phyloP scores from a whole-genome alignment of 768 basidiomycete genomes.

The Hortiboletus campestris region DNA sequence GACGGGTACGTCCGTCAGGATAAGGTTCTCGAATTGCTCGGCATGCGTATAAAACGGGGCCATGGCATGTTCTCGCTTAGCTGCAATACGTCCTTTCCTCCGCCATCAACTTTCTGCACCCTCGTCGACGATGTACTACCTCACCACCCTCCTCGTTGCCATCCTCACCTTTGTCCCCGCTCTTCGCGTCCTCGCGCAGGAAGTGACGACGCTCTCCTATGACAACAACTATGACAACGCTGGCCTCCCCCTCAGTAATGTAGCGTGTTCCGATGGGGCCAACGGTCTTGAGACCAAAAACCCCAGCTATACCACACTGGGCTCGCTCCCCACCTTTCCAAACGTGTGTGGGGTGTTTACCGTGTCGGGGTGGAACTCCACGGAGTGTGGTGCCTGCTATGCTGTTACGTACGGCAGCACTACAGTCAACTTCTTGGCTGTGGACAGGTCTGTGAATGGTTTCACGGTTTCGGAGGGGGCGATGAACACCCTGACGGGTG shows the following conservation, averaged over 20 bases:
- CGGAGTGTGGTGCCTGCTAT: constrained; percentile 33
- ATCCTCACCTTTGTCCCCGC: constrained; percentile 13
- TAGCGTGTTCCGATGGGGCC: constrained; percentile 40
- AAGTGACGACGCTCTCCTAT: constrained; percentile 31
- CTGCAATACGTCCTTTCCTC: not conserved
- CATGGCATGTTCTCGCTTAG: not conserved
- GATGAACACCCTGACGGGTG: constrained; percentile 26
- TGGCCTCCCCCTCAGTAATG: constrained; percentile 23
- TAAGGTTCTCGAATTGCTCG: not conserved
- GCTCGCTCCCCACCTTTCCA: constrained; percentile 38
- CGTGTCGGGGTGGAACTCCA: constrained; percentile 21
- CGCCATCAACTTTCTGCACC: not conserved
- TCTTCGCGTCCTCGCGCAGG: constrained; percentile 23
- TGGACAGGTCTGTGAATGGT: constrained; percentile 47
- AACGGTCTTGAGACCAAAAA: constrained; percentile 36
- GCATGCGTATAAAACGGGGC: constrained; percentile 20
- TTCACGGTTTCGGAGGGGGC: constrained; percentile 36
- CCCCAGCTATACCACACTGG: constrained; percentile 33
- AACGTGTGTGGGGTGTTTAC: constrained; percentile 33
- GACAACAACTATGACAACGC: constrained; percentile 38
- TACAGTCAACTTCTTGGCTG: constrained; percentile 50
- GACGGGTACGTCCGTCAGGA: not conserved
- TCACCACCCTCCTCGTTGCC: constrained; percentile 14
- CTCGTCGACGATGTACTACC: constrained; percentile 26
- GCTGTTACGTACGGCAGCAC: constrained; percentile 26